phyloP scores from a whole-genome alignment of 352 stramenopile genomes.

The Phytophthora macrochlamydospora region DNA sequence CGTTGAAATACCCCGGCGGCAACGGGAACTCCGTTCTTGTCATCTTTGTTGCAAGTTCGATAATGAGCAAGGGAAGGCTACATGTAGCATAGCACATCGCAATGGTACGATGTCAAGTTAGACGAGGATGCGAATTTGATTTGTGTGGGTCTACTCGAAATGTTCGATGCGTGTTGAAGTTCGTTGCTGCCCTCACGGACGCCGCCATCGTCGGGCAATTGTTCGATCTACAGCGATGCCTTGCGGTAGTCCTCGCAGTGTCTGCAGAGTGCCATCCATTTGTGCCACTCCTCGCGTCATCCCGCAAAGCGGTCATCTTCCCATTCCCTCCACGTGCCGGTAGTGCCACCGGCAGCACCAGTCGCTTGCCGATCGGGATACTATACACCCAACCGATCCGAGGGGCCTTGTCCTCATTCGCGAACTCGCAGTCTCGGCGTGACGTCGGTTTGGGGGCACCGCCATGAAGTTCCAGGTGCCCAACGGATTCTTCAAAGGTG shows the following conservation, averaged over 20 bases:
- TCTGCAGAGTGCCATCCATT: too few species aligned
- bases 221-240: too few species aligned
- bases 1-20: background rate
- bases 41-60: background rate
- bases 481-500: constrained; percentile 21
- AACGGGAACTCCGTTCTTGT: background rate
- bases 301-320: too few species aligned
- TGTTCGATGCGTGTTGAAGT: too few species aligned
- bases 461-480: constrained; percentile 14
- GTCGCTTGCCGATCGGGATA: background rate
- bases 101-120: constrained; percentile 3
- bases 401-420: constrained; percentile 12
- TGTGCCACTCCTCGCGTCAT: too few species aligned
- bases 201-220: too few species aligned
- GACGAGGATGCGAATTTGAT: background rate
- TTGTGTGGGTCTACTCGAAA: background rate
- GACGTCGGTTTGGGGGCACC: background rate
- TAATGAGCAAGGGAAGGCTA: background rate
- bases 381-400: background rate
- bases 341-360: background rate
- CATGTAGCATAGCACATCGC: too few species aligned
- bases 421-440: constrained; percentile 14
- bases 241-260: too few species aligned
- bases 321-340: background rate
- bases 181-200: too few species aligned